Conservation (phyloP, 352 stramenopile genomes). For the Pythium angustatum region DNA sequence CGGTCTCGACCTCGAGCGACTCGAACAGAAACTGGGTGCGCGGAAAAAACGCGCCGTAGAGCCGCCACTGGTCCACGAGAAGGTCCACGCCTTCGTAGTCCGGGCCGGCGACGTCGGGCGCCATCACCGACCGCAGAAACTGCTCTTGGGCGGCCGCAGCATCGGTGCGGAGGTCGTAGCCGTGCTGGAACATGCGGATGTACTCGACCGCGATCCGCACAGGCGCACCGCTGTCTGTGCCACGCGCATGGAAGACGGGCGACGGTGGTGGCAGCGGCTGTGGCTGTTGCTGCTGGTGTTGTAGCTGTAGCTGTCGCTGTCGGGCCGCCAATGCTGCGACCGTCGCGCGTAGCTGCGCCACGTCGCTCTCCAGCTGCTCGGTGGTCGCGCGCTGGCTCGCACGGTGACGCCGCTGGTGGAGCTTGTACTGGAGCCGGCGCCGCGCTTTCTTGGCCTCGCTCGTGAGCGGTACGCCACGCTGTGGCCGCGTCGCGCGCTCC, state of each 20-base stretch:
- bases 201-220: conserved; percentile 49
- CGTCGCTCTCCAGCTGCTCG: conserved; percentile 27
- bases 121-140: conserved; percentile 60
- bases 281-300: background rate
- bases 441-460: conserved; percentile 44
- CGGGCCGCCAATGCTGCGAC: conserved; percentile 43
- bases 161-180: too few species aligned
- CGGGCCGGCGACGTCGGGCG: conserved; percentile 35
- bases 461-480: conserved; percentile 8
- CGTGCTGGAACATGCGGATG: conserved; percentile 47
- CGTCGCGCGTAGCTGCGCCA: conserved; percentile 34
- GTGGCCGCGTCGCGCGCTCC: conserved; percentile 4
- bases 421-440: conserved; percentile 63
- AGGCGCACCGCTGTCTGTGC: conserved; percentile 25
- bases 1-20: conserved; percentile 36
- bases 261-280: background rate
- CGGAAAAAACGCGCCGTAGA: conserved; percentile 45
- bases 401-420: conserved; percentile 66
- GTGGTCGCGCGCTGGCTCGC: conserved; percentile 54
- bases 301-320: conserved; percentile 8
- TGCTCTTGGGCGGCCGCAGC: conserved; percentile 34
- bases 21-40: conserved; percentile 38
- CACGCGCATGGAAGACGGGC: background rate
- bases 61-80: conserved; percentile 53
- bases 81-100: conserved; percentile 55